Evolutionary conservation across 495 filamentous ascomycete genomes (phyloP).

Genomic region (Penicillium paxilli): DNA sequence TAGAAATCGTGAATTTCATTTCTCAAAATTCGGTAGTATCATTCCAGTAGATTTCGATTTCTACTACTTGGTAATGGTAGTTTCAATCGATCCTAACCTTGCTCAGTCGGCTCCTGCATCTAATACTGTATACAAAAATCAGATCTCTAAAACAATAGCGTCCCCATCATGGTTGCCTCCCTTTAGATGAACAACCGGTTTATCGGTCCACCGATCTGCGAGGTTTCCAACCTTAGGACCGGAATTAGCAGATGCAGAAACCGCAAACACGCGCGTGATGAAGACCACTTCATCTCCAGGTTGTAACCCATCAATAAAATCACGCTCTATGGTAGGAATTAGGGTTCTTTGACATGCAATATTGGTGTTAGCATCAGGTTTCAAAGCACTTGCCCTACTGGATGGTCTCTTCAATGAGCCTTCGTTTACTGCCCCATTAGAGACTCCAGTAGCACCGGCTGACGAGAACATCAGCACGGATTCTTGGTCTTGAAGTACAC

Average conservation of each 20-base stretch:
- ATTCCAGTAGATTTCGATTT: too few species aligned
- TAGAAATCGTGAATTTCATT: constrained; percentile 7
- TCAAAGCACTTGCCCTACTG: background rate
- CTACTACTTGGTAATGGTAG: too few species aligned
- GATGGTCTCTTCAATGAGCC: background rate
- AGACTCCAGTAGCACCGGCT: constrained; percentile 4
- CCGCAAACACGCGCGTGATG: constrained; percentile 7
- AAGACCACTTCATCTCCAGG: background rate
- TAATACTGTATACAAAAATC: too few species aligned
- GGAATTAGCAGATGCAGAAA: constrained; percentile 3
- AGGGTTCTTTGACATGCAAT: constrained; percentile 5
- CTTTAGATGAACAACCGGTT: background rate
- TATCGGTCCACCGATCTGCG: constrained; percentile 9
- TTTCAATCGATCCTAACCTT: too few species aligned
- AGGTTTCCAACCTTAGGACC: background rate
- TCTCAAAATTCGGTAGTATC: too few species aligned
- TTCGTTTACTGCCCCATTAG: background rate
- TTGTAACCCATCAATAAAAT: background rate
- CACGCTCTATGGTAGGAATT: constrained; percentile 5
- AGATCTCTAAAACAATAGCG: background rate
- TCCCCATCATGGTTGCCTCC: background rate
- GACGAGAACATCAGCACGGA: constrained; percentile 8
- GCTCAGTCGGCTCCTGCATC: too few species aligned
- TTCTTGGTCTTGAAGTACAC: background rate
- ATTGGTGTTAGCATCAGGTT: constrained; percentile 15